These are phyloP conservation scores for Alternaria sp. DNA, from an alignment of 2,329 filamentous ascomycete genomes.

Conservation along the genomic window DNA sequence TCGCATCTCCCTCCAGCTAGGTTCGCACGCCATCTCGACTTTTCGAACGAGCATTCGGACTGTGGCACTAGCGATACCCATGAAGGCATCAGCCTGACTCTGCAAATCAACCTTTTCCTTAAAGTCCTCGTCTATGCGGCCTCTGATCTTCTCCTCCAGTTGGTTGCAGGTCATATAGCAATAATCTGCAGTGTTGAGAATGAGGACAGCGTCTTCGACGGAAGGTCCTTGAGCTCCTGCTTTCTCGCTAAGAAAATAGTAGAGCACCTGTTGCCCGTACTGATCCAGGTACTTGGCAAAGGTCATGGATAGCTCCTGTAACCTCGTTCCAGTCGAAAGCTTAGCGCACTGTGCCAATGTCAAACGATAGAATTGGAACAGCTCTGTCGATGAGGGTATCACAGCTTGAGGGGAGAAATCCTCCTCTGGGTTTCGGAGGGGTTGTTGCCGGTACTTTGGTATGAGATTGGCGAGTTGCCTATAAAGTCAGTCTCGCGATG, in stretches of 20 bases:
- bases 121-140: conserved; percentile 83
- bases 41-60: conserved; percentile 84
- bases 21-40: conserved; percentile 83
- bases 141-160: conserved; percentile 92
- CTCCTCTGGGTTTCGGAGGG: conserved; percentile 82
- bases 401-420: conserved; percentile 92
- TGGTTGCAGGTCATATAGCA: conserved; percentile 94
- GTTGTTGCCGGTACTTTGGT: conserved; percentile 85
- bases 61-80: conserved; percentile 90
- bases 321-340: conserved; percentile 85
- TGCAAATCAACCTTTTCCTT: conserved; percentile 82
- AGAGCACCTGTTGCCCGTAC: conserved; percentile 91
- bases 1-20: conserved; percentile 95
- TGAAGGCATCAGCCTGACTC: conserved; percentile 91
- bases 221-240: conserved; percentile 64
- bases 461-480: conserved; percentile 81
- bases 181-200: conserved; percentile 96
- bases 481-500: conserved; percentile 18
- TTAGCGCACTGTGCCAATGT: conserved; percentile 95
- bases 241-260: conserved; percentile 73
- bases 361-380: conserved; percentile 96
- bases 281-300: conserved; percentile 94
- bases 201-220: conserved; percentile 81
- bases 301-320: conserved; percentile 84
- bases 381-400: conserved; percentile 90